A percentile compares a stretch with the other conserved stretches of the same genome.
Conservation (phyloP, 2,329 filamentous ascomycete species). For the Juglanconis sp. region DNA sequence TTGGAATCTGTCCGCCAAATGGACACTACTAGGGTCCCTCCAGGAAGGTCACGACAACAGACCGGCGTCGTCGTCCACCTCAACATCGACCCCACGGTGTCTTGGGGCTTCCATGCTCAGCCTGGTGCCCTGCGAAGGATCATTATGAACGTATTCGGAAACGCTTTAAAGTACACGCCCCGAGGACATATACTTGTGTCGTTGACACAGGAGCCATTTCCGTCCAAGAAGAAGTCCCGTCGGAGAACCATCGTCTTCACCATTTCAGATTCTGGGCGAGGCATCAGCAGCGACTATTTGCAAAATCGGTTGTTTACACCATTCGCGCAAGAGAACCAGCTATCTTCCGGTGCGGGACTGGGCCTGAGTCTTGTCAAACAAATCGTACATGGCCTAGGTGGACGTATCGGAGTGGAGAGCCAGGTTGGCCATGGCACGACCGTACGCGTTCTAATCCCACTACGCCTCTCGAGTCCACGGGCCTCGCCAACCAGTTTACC, state of each 20-base stretch:
- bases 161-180: constrained; percentile 50
- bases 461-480: background rate
- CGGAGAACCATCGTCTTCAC: constrained; percentile 34
- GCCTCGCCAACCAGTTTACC: background rate
- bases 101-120: constrained; percentile 51
- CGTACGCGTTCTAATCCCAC: constrained; percentile 20
- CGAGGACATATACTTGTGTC: constrained; percentile 20
- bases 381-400: constrained; percentile 58
- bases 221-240: constrained; percentile 1
- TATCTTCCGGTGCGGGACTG: constrained; percentile 60
- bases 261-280: constrained; percentile 62
- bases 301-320: constrained; percentile 58
- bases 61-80: constrained; percentile 36
- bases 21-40: background rate
- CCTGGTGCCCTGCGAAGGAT: constrained; percentile 45
- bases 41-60: background rate
- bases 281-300: constrained; percentile 62
- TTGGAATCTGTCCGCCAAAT: constrained; percentile 2
- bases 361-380: constrained; percentile 63
- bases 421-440: constrained; percentile 30
- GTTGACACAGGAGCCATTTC: constrained; percentile 12
- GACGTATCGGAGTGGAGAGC: constrained; percentile 56
- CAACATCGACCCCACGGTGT: constrained; percentile 36
- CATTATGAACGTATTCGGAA: constrained; percentile 53
- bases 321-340: constrained; percentile 60